Base-by-base conservation (phyloP, 2,329 filamentous ascomycete genomes). In the Phyllosticta citribraziliensis region DNA sequence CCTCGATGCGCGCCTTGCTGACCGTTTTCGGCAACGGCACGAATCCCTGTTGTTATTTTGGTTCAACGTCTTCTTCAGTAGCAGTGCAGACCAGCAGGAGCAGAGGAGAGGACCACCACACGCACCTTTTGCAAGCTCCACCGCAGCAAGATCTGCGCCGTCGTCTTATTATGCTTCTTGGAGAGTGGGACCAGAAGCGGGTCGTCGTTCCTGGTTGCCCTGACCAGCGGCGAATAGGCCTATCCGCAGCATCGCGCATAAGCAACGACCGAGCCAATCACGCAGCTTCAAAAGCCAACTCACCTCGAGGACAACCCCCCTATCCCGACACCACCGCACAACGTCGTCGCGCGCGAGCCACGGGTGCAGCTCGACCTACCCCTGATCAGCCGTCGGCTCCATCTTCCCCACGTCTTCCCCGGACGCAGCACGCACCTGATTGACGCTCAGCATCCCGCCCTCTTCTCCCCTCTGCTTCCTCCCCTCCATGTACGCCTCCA, bases 261-360 rank as follows among this genome's bases (percentile, higher is more conserved):
- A 25, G n/a, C 5, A 24, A 24, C 24, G 11, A 50, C 20, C 20
- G 17, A 30, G 30, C 55, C 12, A 27, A 19, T 40, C 22, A 17
- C 35, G 5, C 35, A 40, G 17, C 11, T 14, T 11, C 35, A 14
- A 17, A 14, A 5, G 51, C 17, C 11, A 19, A 40, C 61, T 60
- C 63, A 69, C 69, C 67, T 81, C 75, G 22, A 79, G 66, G 4
- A 81, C 58, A 1, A 80, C 71, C 33, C 70, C 73, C 59, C 77
- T 72, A 72, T 86, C 79, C 64, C 79, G 73, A 67, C 88, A 88
- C 91, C 91, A 97, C 55, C 83, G 77, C 9, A 86, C 85, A 63
- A 97, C 90, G 69, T 96, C 91, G 22, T 80, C 77, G n/a, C 91
- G 81, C 9, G 85, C 80, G 52, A 91, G 84, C 91, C 91, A 97